Conservation (phyloP, 306 rosid genomes). For the Sesbania bispinosa region DNA sequence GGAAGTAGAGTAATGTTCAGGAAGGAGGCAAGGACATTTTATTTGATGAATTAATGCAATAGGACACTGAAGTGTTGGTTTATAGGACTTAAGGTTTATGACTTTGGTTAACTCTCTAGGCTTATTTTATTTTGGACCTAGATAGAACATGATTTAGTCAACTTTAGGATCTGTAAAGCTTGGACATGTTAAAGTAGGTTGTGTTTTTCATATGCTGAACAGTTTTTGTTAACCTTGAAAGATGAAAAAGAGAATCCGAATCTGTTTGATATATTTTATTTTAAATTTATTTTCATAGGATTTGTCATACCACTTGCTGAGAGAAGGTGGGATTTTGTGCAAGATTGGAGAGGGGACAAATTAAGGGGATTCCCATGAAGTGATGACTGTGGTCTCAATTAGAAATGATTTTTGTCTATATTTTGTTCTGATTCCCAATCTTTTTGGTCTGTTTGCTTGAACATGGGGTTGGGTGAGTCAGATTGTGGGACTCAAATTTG, state of each 20-base stretch:
- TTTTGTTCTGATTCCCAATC: slow-evolving; percentile 24
- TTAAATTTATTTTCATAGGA: background rate
- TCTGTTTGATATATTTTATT: slow-evolving; percentile 1
- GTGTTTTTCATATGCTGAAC: slow-evolving; percentile 29
- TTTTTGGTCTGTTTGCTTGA: slow-evolving; percentile 7
- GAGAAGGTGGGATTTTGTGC: slow-evolving; percentile 34
- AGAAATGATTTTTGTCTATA: slow-evolving; percentile 25
- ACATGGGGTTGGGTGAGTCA: slow-evolving; percentile 34
- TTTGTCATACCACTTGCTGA: slow-evolving; percentile 23
- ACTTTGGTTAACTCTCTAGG: slow-evolving; percentile 28
- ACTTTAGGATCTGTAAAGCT: slow-evolving; percentile 42
- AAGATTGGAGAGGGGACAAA: slow-evolving; percentile 23
- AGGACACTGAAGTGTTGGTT: slow-evolving; percentile 10
- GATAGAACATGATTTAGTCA: slow-evolving; percentile 24
- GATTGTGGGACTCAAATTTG: slow-evolving; percentile 33
- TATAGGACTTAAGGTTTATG: slow-evolving; percentile 12
- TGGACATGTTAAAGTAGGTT: slow-evolving; percentile 33
- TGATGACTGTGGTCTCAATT: slow-evolving; percentile 28
- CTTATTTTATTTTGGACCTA: slow-evolving; percentile 26
- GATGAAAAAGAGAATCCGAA: slow-evolving; percentile 32
- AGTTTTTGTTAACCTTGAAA: slow-evolving; percentile 26
- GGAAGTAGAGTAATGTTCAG: background rate
- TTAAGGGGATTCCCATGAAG: slow-evolving; percentile 27
- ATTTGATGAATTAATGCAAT: slow-evolving; percentile 16
- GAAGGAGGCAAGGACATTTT: background rate